Base-by-base conservation (phyloP, 1,139 yeast species). In the Debaryomyces singareniensis region DNA sequence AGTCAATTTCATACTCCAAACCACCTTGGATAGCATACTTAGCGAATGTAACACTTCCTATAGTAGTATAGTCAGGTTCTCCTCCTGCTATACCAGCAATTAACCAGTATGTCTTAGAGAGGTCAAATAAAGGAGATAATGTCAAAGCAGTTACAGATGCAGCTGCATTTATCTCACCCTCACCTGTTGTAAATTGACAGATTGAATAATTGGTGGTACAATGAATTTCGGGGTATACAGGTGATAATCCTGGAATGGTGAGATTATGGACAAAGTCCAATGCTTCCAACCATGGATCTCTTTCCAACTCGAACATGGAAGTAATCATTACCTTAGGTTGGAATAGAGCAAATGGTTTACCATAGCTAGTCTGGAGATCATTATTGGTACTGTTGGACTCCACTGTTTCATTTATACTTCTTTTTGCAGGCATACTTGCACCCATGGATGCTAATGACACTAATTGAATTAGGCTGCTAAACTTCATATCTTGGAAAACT, bases 41-140 rank as follows among this genome's bases (percentile, higher is more conserved):
- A 26, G 82, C 71, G 45, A 75, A 75, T 1, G 80, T 69, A 26
- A 71, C 83, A 15, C 78, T 68, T 22, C 83, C 84, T 37, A 61
- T 37, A 23, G 70, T 61, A 22, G 66, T 59, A 36, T 53, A 48
- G 13, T 51, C 37, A 14, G 84, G 84, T 37, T 71, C 71, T 37
- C 78, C 75, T 35, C 84, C 84, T 13, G 77, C 83, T 46, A 77
- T 78, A 46, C 85, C 85, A 24, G 79, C 78, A 38, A 75, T 58
- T 42, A 77, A 45, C 61, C 75, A 77, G 55, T 75, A 77, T 23
- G 83, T 75, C 43, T 69, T 65, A 22, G 75, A 48, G 31, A 77
- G 64, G 46, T 78, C 80, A 40, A 78, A 76, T 36, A 62, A 46
- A 24, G 81, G 77, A 33, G 65, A 62, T 49, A 74, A 58, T 9